Evolutionary conservation across 2,329 filamentous ascomycete species (phyloP).

Genomic region (Leptographium galeiforme): DNA sequence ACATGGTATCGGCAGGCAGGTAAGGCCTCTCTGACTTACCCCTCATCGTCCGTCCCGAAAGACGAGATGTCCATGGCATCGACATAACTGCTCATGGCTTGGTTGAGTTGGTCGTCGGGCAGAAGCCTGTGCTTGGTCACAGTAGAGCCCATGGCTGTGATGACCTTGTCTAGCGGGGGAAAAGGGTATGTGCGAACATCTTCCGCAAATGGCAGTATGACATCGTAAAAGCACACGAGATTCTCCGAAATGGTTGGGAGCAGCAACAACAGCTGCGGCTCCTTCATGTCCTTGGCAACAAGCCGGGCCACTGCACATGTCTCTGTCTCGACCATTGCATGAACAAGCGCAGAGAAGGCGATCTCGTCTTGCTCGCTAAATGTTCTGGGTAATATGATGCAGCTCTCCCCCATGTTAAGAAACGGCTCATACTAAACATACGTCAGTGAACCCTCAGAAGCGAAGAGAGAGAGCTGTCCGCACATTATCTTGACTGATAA

Average conservation of each 20-base stretch:
- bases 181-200: slow-evolving; percentile 86
- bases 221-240: slow-evolving; percentile 76
- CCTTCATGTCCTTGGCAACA: slow-evolving; percentile 70
- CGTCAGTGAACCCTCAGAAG: background rate
- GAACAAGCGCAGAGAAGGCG: slow-evolving; percentile 78
- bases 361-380: slow-evolving; percentile 71
- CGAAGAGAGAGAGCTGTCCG: slow-evolving; percentile 9
- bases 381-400: slow-evolving; percentile 63
- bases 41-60: slow-evolving; percentile 61
- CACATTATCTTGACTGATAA: slow-evolving; percentile 61
- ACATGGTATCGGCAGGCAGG: background rate
- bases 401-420: slow-evolving; percentile 69
- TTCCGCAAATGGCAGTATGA: slow-evolving; percentile 85
- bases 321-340: slow-evolving; percentile 72
- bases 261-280: slow-evolving; percentile 64
- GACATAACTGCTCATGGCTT: slow-evolving; percentile 83
- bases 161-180: slow-evolving; percentile 72
- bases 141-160: slow-evolving; percentile 73
- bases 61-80: slow-evolving; percentile 79
- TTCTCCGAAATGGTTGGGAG: slow-evolving; percentile 67
- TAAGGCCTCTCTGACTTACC: slow-evolving; percentile 30
- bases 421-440: slow-evolving; percentile 61
- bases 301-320: slow-evolving; percentile 78
- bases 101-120: slow-evolving; percentile 57
- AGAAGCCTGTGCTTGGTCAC: slow-evolving; percentile 74